These are phyloP conservation scores for Chrysoporthe austroafricana DNA, from an alignment of 2,329 filamentous ascomycete genomes.

Conservation along the genomic window DNA sequence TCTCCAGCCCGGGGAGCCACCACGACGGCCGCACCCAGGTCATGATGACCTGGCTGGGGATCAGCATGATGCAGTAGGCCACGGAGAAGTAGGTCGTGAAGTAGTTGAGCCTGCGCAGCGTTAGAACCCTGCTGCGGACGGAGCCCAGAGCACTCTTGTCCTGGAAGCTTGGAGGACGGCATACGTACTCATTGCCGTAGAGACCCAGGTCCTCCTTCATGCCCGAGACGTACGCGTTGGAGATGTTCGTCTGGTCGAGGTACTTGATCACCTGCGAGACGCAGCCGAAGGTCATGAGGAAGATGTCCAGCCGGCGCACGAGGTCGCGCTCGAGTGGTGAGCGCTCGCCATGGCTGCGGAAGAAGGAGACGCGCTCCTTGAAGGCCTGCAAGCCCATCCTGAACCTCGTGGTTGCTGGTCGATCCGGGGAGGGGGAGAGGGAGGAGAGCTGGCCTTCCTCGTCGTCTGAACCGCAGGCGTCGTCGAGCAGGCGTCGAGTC, in stretches of 20 bases:
- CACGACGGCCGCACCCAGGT: slow-evolving; percentile 42
- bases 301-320: slow-evolving; percentile 40
- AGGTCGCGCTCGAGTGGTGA: slow-evolving; percentile 38
- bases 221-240: slow-evolving; percentile 44
- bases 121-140: too few species aligned
- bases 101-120: slow-evolving; percentile 22
- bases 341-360: slow-evolving; percentile 30
- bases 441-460: not conserved
- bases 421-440: not conserved
- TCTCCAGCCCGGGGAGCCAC: slow-evolving; percentile 41
- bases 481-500: slow-evolving; percentile 13
- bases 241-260: slow-evolving; percentile 44
- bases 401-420: not conserved
- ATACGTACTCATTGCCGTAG: slow-evolving; percentile 34
- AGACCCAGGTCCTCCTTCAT: slow-evolving; percentile 43
- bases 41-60: slow-evolving; percentile 42
- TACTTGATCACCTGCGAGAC: slow-evolving; percentile 39
- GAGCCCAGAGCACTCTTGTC: too few species aligned
- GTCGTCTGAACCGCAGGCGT: not conserved
- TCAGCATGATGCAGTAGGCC: slow-evolving; percentile 41
- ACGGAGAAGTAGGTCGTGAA: slow-evolving; percentile 42
- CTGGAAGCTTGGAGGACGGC: too few species aligned
- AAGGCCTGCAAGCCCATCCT: slow-evolving; percentile 19
- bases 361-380: slow-evolving; percentile 17
- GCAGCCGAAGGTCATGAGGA: slow-evolving; percentile 42